phyloP scores from a whole-genome alignment of 2,329 filamentous ascomycete species.

The Stromatinia cepivora region DNA sequence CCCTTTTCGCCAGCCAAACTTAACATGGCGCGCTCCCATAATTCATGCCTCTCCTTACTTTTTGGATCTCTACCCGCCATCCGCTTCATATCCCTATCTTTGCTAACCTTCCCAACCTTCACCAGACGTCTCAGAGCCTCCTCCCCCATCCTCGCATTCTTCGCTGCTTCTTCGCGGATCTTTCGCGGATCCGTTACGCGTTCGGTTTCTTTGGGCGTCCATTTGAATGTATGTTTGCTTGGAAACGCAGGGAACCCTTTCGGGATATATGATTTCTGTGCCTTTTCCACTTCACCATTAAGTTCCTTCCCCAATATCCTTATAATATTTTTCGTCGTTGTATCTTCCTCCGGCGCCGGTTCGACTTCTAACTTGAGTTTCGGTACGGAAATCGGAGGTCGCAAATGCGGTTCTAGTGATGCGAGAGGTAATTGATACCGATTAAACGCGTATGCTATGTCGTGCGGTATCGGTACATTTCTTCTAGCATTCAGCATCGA shows the following conservation, averaged over 20 bases:
- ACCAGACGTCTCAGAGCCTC: conserved; percentile 60
- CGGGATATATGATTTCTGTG: conserved; percentile 57
- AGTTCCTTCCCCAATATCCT: conserved; percentile 51
- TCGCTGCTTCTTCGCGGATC: conserved; percentile 59
- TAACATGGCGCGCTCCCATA: conserved; percentile 64
- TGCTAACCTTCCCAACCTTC: conserved; percentile 62
- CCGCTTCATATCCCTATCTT: conserved; percentile 62
- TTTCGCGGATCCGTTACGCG: conserved; percentile 56
- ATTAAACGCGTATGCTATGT: conserved; percentile 56
- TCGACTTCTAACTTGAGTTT: conserved; percentile 41
- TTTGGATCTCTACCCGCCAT: conserved; percentile 51
- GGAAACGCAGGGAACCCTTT: conserved; percentile 61
- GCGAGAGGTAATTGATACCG: conserved; percentile 53
- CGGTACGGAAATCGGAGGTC: conserved; percentile 50
- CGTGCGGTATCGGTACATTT: conserved; percentile 54
- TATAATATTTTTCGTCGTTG: conserved; percentile 45
- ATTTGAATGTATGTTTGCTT: conserved; percentile 63
- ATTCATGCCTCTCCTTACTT: conserved; percentile 56
- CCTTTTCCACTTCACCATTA: conserved; percentile 59
- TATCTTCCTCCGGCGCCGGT: conserved; percentile 44
- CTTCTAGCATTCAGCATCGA: conserved; percentile 44
- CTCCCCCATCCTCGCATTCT: conserved; percentile 62
- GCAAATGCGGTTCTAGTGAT: conserved; percentile 57
- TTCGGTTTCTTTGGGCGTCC: conserved; percentile 51
- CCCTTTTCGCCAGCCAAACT: conserved; percentile 44